Evolutionary conservation across 805 yeast genomes (phyloP).

Genomic region (Ogataea philodendri): DNA sequence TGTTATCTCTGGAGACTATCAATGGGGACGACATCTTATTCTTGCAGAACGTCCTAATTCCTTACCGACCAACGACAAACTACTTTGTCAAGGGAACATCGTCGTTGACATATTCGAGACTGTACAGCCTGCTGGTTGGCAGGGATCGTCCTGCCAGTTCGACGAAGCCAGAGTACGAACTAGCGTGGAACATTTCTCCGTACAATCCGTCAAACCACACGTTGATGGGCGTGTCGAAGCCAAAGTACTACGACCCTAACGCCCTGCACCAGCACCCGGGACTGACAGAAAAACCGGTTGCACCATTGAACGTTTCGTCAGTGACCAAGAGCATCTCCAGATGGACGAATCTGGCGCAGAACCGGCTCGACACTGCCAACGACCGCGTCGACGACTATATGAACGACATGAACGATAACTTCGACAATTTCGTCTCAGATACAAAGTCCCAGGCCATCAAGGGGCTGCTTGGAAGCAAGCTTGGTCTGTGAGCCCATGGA

Average conservation of each 20-base stretch:
- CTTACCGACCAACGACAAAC: slow-evolving; percentile 75
- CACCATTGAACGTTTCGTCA: slow-evolving; percentile 13
- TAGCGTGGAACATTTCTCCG: slow-evolving; percentile 48
- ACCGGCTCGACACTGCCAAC: slow-evolving; percentile 26
- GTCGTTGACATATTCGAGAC: slow-evolving; percentile 56
- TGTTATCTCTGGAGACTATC: slow-evolving; percentile 27
- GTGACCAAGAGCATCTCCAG: slow-evolving; percentile 19
- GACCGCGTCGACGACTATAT: slow-evolving; percentile 27
- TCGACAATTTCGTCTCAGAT: slow-evolving; percentile 30
- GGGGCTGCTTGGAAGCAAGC: slow-evolving; percentile 26
- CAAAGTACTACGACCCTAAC: slow-evolving; percentile 34
- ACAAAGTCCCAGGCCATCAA: slow-evolving; percentile 32
- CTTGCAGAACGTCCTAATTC: slow-evolving; percentile 64
- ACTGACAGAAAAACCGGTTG: slow-evolving; percentile 18
- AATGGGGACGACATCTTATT: slow-evolving; percentile 56
- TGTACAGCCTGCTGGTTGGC: slow-evolving; percentile 71
- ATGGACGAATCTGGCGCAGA: slow-evolving; percentile 25
- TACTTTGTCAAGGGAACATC: slow-evolving; percentile 85
- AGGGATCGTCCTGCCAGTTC: slow-evolving; percentile 54
- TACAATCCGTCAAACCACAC: slow-evolving; percentile 35
- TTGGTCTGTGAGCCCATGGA: slow-evolving; percentile 18
- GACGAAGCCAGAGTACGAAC: slow-evolving; percentile 48
- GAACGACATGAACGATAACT: slow-evolving; percentile 32
- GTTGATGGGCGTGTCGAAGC: slow-evolving; percentile 29
- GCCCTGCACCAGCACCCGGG: slow-evolving; percentile 32